Evolutionary conservation across 805 yeast genomes (phyloP), one percentile per base, ranked within the genome.

Genomic region (Ogataea chonburiensis): DNA sequence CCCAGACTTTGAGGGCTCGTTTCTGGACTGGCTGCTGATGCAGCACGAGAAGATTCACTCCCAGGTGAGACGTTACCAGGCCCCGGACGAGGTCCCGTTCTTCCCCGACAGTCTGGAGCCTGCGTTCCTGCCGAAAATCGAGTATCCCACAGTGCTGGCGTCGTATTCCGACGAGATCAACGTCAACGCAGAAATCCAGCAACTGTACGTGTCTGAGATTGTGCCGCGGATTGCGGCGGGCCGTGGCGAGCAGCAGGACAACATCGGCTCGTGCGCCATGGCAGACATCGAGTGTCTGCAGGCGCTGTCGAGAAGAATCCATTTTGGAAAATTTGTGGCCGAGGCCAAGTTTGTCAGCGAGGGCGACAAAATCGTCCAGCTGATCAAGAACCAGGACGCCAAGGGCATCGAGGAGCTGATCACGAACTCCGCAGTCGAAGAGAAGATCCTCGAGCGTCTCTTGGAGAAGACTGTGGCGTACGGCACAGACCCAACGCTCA

Each of bases 281-380:
- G 70, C 86, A 45, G 98, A 93, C 57, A 84, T 91, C 39, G 95
- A 85, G 48, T 77, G 84, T 47, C 70, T 93, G 47, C 96, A 93
- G 61, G 81, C 95, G 5, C 64, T 93, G 28, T 84, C 95, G 7
- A 72, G 98, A 53, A 74, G 98, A 57, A 86, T 93, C 49, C 98
- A 93, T 63, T 93, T 91, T 64, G 98, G 98, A 32, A 86, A 85
- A 63, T 93, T 91, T 68, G 98, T 93, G 7, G 98, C 98, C 5
- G 98, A 93, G 60, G 84, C 96, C 28, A 93, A 93, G 63, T 93
- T 78, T 61, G 79, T 71, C 51, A 65, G 69, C 17, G 93, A 89
- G 43, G 71, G 67, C 22, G 85, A 75, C 32, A 60, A 59, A 33
- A 87, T 80, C 66, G 76, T 75, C 2, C 64, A 71, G 48, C 63